A percentile compares a stretch with the other conserved stretches of the same genome.
These are phyloP conservation scores for Cicer cuneatum DNA, from an alignment of 306 rosid genomes.

Conservation along the genomic window DNA sequence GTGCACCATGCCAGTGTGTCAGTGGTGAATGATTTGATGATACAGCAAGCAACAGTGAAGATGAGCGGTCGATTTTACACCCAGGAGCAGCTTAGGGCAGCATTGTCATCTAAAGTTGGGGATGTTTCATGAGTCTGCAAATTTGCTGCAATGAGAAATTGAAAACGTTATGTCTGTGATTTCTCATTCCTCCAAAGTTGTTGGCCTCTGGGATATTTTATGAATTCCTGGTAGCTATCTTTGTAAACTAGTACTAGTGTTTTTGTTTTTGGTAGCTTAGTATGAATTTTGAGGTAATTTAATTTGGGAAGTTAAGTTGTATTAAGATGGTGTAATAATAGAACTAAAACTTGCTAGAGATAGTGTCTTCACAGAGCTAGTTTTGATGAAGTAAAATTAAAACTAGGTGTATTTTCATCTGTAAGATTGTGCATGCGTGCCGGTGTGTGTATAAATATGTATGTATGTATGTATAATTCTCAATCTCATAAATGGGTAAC, in stretches of 20 bases:
- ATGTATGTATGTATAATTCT: constrained; percentile 1
- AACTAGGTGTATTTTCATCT: constrained; percentile 32
- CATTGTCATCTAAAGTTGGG: constrained; percentile 67
- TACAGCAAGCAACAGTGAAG: constrained; percentile 93
- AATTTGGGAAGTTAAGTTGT: constrained; percentile 53
- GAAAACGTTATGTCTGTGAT: neutral
- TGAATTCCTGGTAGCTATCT: constrained; percentile 58
- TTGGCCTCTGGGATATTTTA: constrained; percentile 65
- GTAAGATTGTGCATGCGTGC: constrained; percentile 38
- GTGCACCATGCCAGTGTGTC: constrained; percentile 94
- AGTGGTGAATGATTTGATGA: constrained; percentile 90
- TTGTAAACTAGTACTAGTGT: constrained; percentile 48
- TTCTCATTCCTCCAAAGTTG: constrained; percentile 23
- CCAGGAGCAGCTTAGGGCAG: constrained; percentile 84
- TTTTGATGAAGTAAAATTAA: constrained; percentile 39
- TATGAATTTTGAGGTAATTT: constrained; percentile 48
- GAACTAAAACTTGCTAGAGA: constrained; percentile 49
- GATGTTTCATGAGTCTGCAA: constrained; percentile 48
- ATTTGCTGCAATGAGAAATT: neutral
- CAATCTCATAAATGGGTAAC: constrained; percentile 44
- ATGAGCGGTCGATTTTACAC: constrained; percentile 87
- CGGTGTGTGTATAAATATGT: neutral
- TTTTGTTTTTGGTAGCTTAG: constrained; percentile 43
- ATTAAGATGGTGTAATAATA: constrained; percentile 23
- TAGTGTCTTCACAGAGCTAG: constrained; percentile 39